phyloP scores from a whole-genome alignment of 2,329 filamentous ascomycete species.

The Didymella keratinophila region DNA sequence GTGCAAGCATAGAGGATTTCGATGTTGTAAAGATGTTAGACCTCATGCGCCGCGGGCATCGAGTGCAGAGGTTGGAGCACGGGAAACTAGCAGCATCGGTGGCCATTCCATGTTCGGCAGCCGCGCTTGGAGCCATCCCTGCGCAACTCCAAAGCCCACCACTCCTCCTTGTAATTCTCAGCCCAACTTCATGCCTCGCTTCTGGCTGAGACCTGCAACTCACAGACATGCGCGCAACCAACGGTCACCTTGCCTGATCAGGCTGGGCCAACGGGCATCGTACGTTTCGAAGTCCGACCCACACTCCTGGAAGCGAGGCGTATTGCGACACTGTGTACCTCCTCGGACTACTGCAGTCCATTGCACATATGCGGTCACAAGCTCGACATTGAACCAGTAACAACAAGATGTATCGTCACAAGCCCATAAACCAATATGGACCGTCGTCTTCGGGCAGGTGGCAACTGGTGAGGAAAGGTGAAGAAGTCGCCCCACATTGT shows the following conservation, averaged over 20 bases:
- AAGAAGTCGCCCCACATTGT: neutral
- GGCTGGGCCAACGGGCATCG: constrained; percentile 17
- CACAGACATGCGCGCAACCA: constrained; percentile 2
- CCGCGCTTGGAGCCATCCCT: constrained; percentile 28
- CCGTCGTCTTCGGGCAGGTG: neutral
- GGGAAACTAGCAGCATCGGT: constrained; percentile 27
- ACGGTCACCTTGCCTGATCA: constrained; percentile 5
- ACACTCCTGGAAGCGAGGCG: constrained; percentile 21
- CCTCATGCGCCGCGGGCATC: constrained; percentile 29
- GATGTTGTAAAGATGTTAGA: constrained; percentile 43
- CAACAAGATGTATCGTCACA: neutral
- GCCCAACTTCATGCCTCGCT: constrained; percentile 17
- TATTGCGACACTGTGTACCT: constrained; percentile 2
- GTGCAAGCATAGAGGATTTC: constrained; percentile 37
- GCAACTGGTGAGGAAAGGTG: neutral
- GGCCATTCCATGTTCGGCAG: constrained; percentile 31
- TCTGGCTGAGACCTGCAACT: constrained; percentile 6
- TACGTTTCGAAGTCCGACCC: constrained; percentile 18
- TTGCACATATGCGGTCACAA: neutral
- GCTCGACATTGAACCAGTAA: neutral
- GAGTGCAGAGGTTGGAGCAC: constrained; percentile 39
- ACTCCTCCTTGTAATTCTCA: constrained; percentile 13
- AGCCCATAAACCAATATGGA: neutral
- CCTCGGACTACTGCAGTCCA: neutral
- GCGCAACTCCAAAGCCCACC: constrained; percentile 17